A percentile compares a stretch with the other conserved stretches of the same genome.
Evolutionary conservation across 1,284 basidiomycete species (phyloP).

Genomic region (Boletellus sp.): DNA sequence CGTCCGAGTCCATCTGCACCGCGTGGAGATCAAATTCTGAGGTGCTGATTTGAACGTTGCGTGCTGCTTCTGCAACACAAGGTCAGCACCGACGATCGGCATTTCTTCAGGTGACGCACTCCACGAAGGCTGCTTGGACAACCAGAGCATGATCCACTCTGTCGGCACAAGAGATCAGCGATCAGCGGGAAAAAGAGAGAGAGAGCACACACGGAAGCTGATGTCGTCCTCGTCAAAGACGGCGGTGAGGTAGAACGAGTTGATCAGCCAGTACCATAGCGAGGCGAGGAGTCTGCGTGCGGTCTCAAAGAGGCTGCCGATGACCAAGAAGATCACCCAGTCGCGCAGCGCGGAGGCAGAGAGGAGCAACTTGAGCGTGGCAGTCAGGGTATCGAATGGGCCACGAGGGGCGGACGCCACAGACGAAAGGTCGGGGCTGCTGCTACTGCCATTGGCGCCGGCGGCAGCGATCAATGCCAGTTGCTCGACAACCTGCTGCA

Average conservation of each 20-base stretch:
- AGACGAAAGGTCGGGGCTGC: constrained; percentile 1
- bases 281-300: constrained; percentile 44
- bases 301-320: constrained; percentile 60
- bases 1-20: constrained; percentile 37
- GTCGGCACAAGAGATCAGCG: not conserved
- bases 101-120: constrained; percentile 17
- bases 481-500: constrained; percentile 32
- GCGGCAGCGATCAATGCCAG: constrained; percentile 23
- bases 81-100: not conserved
- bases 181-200: not conserved
- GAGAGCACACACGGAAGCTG: constrained; percentile 46
- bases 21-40: constrained; percentile 32
- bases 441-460: constrained; percentile 9
- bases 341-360: constrained; percentile 54
- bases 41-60: constrained; percentile 53
- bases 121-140: constrained; percentile 47
- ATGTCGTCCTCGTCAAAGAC: constrained; percentile 56
- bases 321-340: constrained; percentile 58
- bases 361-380: constrained; percentile 41
- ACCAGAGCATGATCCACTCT: constrained; percentile 66
- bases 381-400: constrained; percentile 24
- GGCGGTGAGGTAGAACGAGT: constrained; percentile 61
- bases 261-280: constrained; percentile 43
- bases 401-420: not conserved
- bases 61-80: constrained; percentile 37